Base-by-base conservation (phyloP, 2,329 filamentous ascomycete species). In the Colletotrichum musicola region DNA sequence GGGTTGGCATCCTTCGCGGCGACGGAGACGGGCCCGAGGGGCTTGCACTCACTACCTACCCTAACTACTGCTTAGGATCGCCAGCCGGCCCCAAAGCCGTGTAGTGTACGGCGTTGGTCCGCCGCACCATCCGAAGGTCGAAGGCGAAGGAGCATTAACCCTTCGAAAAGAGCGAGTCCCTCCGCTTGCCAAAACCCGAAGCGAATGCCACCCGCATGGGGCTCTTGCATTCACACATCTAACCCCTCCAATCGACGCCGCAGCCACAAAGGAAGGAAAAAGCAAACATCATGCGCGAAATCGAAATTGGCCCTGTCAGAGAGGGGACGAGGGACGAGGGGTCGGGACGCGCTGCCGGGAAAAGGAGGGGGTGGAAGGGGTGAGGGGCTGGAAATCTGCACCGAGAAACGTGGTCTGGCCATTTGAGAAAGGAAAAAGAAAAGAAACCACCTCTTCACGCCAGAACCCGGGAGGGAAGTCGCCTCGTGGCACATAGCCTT, bases 261-360 rank as follows among this genome's bases (percentile, higher is more conserved):
- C 57, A 42, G 46, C 56, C 27, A 47, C 40, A 9, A 18, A 22
- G 35, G 30, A 35, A 6, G 18, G 20, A 42, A 46, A 54, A 60
- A 60, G 49, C 22, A 62, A 62, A n/a, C 22, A n/a, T 62, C 20
- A 1, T 62, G 59, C 59, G 49, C 59, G 22, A 50, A 62, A 53
- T 54, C 59, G 38, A 35, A 20, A 35, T 35, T 35, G 30, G 30
- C 30, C 30, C 30, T 35, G 30, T 30, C 13, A 35, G 47, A 42
- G 2, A 44, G 46, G 18, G 44, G 40, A 20, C 14, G 22, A 57
- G 22, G 7, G 44, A 27, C 56, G 25, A 59, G 27, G 44, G 57
- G 46, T 22, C 57, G 30, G 46, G 40, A 60, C 27, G 14, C 7
- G 40, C 57, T 40, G 46, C 57, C 57, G 57, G 57, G 10, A 35